phyloP scores from a whole-genome alignment of 768 basidiomycete species.

The Rhizopogon vulgaris region DNA sequence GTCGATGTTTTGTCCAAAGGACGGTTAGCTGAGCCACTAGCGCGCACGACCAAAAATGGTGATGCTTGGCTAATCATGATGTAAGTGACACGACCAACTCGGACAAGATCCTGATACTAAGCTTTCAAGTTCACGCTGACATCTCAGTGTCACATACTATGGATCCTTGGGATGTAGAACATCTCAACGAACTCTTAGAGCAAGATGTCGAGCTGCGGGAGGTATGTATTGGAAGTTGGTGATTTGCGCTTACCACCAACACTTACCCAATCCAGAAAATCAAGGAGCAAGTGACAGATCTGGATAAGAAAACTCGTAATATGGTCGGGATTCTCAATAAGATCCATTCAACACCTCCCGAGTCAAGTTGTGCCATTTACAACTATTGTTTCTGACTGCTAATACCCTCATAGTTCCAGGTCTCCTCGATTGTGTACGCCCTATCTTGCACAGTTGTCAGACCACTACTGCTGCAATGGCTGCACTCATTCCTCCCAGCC shows the following conservation, averaged over 20 bases:
- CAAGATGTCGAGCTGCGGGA: constrained; percentile 59
- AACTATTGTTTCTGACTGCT: constrained; percentile 6
- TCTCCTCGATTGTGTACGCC: constrained; percentile 51
- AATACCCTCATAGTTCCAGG: constrained; percentile 42
- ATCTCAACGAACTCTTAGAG: constrained; percentile 55
- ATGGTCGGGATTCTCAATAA: constrained; percentile 75
- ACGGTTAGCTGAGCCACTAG: too few species aligned
- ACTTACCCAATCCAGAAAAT: constrained; percentile 52
- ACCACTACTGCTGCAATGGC: constrained; percentile 48
- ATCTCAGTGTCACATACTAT: constrained; percentile 26
- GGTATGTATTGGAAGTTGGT: constrained; percentile 33
- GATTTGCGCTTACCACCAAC: background rate
- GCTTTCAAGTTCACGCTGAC: too few species aligned
- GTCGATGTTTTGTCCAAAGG: background rate
- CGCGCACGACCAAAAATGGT: background rate
- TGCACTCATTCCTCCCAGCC: constrained; percentile 55
- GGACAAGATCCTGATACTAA: too few species aligned
- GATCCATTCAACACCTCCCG: constrained; percentile 66
- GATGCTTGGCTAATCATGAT: too few species aligned
- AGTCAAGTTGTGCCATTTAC: constrained; percentile 41
- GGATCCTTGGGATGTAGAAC: constrained; percentile 50
- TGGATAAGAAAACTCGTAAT: constrained; percentile 69
- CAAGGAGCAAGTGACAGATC: constrained; percentile 64
- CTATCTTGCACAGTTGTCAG: constrained; percentile 49
- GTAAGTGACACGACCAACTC: too few species aligned